Conservation (phyloP, 1,139 yeast species). For the Protomyces inundatus region DNA sequence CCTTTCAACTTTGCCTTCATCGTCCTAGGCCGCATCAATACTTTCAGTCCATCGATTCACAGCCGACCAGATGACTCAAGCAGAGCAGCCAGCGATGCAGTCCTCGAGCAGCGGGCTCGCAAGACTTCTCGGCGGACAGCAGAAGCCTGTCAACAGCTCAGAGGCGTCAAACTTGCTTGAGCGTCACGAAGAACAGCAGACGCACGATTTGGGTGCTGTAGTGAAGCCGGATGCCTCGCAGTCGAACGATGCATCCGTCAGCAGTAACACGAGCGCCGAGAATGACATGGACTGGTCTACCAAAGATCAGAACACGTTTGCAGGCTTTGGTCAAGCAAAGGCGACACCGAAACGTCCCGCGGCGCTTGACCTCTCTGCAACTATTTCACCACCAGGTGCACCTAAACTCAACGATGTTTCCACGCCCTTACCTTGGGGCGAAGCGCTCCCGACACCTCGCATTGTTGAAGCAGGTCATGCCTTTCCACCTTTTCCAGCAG, state of each 20-base stretch:
- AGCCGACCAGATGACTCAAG: too few species aligned
- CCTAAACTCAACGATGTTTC: conserved; percentile 18
- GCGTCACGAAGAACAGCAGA: too few species aligned
- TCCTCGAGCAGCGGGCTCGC: too few species aligned
- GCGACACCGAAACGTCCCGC: neutral
- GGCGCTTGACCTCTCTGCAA: neutral
- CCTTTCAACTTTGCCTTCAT: too few species aligned
- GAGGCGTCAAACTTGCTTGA: too few species aligned
- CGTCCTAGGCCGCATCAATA: too few species aligned
- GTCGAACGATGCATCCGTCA: neutral
- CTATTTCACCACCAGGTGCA: conserved; percentile 5
- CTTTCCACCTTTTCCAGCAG: neutral
- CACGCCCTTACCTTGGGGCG: conserved; percentile 21
- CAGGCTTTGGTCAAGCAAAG: neutral
- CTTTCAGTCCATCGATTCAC: too few species aligned
- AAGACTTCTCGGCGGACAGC: too few species aligned
- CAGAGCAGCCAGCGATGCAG: too few species aligned
- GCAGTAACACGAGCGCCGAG: neutral
- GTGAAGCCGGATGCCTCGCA: too few species aligned
- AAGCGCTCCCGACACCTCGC: conserved; percentile 16
- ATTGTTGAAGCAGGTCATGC: neutral
- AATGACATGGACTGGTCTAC: neutral
- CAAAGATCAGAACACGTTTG: neutral
- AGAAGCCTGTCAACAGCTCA: too few species aligned
- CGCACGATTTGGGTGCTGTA: too few species aligned